phyloP scores from a whole-genome alignment of 352 stramenopile genomes.

The Pseudoperonospora humuli region DNA sequence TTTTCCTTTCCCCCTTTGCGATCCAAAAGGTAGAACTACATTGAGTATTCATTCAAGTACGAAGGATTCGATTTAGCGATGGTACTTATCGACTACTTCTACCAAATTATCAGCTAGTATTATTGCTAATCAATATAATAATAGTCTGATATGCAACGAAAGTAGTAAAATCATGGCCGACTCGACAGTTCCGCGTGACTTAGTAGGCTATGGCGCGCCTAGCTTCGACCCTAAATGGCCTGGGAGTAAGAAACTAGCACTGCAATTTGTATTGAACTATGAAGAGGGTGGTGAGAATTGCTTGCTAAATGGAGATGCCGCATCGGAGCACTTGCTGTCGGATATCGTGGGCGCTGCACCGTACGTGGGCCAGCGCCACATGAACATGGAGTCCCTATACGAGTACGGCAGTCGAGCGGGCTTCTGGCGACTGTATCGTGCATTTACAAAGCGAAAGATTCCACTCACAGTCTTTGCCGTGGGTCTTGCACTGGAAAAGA shows the following conservation, averaged over 20 bases:
- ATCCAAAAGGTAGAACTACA: no score
- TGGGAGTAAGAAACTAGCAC: slow-evolving; percentile 73
- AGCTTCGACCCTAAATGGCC: slow-evolving; percentile 80
- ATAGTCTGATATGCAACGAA: no score
- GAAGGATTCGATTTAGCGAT: no score
- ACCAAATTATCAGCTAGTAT: no score
- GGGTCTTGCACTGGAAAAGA: slow-evolving; percentile 92
- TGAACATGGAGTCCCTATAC: slow-evolving; percentile 95
- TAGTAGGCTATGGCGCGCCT: slow-evolving; percentile 82
- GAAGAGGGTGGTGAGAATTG: slow-evolving; percentile 94
- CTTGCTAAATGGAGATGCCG: slow-evolving; percentile 83
- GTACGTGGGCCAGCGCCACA: slow-evolving; percentile 64
- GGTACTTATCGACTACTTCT: no score
- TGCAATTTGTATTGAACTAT: slow-evolving; percentile 96
- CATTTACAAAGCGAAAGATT: slow-evolving; percentile 85
- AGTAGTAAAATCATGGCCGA: no score
- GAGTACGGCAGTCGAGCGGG: slow-evolving; percentile 92
- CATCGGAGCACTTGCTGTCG: slow-evolving; percentile 88
- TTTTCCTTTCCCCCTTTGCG: slow-evolving; percentile 8
- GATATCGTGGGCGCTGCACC: slow-evolving; percentile 87
- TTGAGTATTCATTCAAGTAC: slow-evolving; percentile 7
- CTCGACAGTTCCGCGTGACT: slow-evolving; percentile 37
- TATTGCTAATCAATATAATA: no score
- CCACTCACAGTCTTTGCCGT: slow-evolving; percentile 92
- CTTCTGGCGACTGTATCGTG: slow-evolving; percentile 92